These are phyloP conservation scores for Colletotrichum sp. DNA, from an alignment of 2,329 filamentous ascomycete species.

Conservation along the genomic window DNA sequence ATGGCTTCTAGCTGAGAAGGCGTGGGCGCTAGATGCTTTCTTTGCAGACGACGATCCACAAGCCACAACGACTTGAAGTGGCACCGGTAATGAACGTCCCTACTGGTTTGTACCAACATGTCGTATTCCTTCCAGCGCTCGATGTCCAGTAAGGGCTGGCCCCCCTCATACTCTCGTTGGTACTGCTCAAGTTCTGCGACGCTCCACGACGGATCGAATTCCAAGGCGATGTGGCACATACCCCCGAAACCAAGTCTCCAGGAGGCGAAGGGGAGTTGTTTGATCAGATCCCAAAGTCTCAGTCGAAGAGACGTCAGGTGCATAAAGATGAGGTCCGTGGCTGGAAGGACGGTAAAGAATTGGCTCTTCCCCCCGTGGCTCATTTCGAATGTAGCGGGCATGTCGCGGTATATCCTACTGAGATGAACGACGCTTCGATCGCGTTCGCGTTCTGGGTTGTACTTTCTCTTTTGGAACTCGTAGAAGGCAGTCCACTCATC, in stretches of 20 bases:
- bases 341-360: background rate
- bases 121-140: background rate
- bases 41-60: background rate
- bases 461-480: background rate
- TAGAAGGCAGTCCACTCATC: background rate
- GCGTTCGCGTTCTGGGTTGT: background rate
- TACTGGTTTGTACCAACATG: background rate
- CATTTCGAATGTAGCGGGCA: background rate
- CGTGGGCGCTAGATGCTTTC: background rate
- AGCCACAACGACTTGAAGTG: background rate
- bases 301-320: background rate
- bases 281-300: background rate
- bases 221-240: background rate
- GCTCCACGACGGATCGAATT: background rate
- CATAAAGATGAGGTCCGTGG: background rate
- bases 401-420: background rate
- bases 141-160: background rate
- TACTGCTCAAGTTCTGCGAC: background rate
- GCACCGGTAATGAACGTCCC: background rate
- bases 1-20: background rate
- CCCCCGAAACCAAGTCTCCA: background rate
- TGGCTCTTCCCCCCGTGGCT: background rate
- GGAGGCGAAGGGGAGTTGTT: background rate
- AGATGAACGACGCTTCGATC: background rate
- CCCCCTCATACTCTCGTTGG: background rate